Evolutionary conservation across 2,329 filamentous ascomycete species (phyloP), one percentile per base, ranked within the genome.

Genomic region (Botrytis squamosa): DNA sequence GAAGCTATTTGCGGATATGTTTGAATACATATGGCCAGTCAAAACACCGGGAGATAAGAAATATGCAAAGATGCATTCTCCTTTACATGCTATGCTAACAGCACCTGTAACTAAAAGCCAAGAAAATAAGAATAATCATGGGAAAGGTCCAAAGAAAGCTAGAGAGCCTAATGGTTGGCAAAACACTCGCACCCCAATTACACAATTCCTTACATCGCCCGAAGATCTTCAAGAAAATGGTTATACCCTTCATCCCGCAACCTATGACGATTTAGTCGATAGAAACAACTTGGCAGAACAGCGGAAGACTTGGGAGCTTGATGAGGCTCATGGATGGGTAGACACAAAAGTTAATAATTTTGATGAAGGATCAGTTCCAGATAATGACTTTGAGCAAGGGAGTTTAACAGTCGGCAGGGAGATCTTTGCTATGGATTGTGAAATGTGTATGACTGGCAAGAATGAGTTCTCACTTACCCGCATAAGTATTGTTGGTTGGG

Each of bases 381-480:
- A 94, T 69, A 82, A 83, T 8, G 89, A 94, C 71, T 90, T 97
- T 74, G 87, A 97, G 82, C 85, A 91, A 77, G 95, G 94, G 72
- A 95, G 94, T 82, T 85, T 97, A 74, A 97, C 94, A 0, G 93
- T 90, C 44, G 96, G 95, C 52, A 89, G 94, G 75, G 88, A 91
- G 55, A 85, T 98, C 18, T 85, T 97, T 67, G 92, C 94, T 1
- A 86, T 99, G 72, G 96, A 99, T 81, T 99, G 96, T 83, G 96
- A 99, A 83, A 99, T 99, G 96, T 97, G 95, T 81, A 91, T 94
- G 84, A 97, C 94, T 3, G 92, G 91, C 74, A 90, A 92, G 75
- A 90, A 90, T 66, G 89, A 93, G 77, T 93, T 92, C 76, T 93
- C 95, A 52, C 89, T 99, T 62, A 97, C 96, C 2, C 90, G 96